Conservation (phyloP, 2,329 filamentous ascomycete genomes). For the Paecilomyces variotii region DNA sequence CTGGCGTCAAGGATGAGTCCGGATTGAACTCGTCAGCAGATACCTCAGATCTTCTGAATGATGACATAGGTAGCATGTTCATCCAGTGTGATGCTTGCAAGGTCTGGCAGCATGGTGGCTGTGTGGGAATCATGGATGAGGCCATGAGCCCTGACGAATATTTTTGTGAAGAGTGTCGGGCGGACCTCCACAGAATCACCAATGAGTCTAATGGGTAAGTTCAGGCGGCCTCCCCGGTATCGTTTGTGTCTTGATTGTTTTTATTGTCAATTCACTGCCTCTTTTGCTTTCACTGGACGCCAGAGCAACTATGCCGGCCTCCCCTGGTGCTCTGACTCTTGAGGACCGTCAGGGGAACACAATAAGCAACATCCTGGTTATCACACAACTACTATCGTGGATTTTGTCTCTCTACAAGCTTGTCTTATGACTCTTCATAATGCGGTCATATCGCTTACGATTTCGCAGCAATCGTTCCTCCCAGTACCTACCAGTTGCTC, state of each 20-base stretch:
- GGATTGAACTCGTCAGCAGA: constrained; percentile 50
- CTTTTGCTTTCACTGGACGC: background rate
- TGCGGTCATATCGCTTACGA: constrained; percentile 22
- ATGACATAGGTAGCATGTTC: constrained; percentile 89
- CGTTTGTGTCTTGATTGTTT: background rate
- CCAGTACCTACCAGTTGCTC: constrained; percentile 53
- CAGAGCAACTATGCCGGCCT: background rate
- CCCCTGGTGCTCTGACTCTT: background rate
- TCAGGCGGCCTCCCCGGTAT: constrained; percentile 1
- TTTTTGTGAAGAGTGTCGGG: constrained; percentile 91
- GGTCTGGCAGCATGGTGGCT: constrained; percentile 97
- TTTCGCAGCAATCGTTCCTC: constrained; percentile 52
- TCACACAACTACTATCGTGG: background rate
- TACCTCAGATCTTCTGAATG: constrained; percentile 56
- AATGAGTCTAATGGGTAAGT: constrained; percentile 78
- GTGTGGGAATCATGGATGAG: constrained; percentile 93
- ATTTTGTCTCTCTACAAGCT: background rate
- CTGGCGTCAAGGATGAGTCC: constrained; percentile 49
- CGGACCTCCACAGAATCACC: constrained; percentile 80
- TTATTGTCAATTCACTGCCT: background rate
- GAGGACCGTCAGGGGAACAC: background rate
- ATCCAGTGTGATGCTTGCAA: constrained; percentile 97
- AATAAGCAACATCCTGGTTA: background rate
- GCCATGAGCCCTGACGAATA: constrained; percentile 91
- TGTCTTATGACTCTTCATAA: background rate